Conservation (phyloP, 1,139 yeast genomes). For the Kurtzmaniella natalensis region DNA sequence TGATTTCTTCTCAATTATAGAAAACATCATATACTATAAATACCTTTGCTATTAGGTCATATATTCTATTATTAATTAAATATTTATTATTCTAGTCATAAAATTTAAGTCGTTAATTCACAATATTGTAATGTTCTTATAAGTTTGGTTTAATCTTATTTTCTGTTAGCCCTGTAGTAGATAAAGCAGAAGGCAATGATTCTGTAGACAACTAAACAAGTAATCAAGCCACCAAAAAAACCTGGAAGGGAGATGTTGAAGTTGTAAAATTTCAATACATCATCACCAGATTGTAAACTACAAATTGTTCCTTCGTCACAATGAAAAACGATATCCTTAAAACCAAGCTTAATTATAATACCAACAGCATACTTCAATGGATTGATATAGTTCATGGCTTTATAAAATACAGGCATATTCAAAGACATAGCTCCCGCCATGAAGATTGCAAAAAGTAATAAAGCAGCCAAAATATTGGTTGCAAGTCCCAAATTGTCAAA, state of each 20-base stretch:
- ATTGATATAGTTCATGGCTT: slow-evolving; percentile 65
- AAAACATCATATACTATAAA: too few species aligned
- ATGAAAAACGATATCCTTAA: slow-evolving; percentile 26
- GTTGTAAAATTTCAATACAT: slow-evolving; percentile 31
- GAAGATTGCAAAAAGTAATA: slow-evolving; percentile 64
- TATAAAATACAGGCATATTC: slow-evolving; percentile 64
- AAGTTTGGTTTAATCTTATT: too few species aligned
- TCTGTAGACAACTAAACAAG: slow-evolving; percentile 34
- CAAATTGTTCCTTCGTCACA: slow-evolving; percentile 26
- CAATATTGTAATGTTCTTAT: too few species aligned
- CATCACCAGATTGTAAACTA: slow-evolving; percentile 29
- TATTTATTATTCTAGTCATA: too few species aligned
- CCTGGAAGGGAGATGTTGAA: slow-evolving; percentile 27
- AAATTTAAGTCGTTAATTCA: too few species aligned
- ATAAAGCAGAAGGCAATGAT: slow-evolving; percentile 22
- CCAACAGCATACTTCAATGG: slow-evolving; percentile 73
- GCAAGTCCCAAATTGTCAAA: slow-evolving; percentile 79
- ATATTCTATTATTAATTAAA: too few species aligned
- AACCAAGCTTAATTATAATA: slow-evolving; percentile 38
- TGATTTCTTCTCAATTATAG: too few species aligned
- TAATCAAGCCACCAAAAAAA: slow-evolving; percentile 32
- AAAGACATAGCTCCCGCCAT: slow-evolving; percentile 89
- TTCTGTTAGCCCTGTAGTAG: slow-evolving; percentile 24
- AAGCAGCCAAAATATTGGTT: slow-evolving; percentile 60
- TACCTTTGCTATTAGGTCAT: too few species aligned